A percentile compares a stretch with the other conserved stretches of the same genome.
phyloP scores from a whole-genome alignment of 495 filamentous ascomycete genomes.

The Amphirosellinia nigrospora region DNA sequence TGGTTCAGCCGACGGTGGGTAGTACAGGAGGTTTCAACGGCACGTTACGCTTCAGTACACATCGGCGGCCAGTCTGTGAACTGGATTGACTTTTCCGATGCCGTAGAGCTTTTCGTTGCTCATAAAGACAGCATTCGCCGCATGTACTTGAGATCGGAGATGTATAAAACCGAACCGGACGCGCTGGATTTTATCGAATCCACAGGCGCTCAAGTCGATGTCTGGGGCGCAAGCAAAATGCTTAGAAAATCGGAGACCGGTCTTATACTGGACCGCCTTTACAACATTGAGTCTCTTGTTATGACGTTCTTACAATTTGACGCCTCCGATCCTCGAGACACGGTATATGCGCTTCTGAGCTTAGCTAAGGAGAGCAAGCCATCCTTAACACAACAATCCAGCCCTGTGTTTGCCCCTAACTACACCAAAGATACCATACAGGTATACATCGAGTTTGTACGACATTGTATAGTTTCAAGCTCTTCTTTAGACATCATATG shows the following conservation, averaged over 20 bases:
- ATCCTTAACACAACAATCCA: no score
- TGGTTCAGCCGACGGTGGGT: conserved; percentile 1
- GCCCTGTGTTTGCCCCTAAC: no score
- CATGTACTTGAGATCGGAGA: no score
- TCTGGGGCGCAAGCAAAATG: not conserved
- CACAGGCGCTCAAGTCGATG: not conserved
- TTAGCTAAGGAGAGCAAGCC: no score
- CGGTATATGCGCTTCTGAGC: not conserved
- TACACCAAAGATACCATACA: no score
- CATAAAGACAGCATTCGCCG: no score
- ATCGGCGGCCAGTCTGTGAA: not conserved
- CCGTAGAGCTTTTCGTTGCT: not conserved
- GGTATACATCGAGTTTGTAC: no score
- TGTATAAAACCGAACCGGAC: not conserved
- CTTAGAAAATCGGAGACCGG: not conserved
- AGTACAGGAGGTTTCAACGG: not conserved
- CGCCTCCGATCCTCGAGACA: not conserved
- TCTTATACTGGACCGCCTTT: not conserved
- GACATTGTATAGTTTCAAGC: no score
- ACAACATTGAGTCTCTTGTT: not conserved
- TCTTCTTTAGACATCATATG: no score
- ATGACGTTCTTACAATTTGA: not conserved
- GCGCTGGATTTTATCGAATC: not conserved
- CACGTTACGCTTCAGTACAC: not conserved
- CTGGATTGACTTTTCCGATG: conserved; percentile 1